Evolutionary conservation across 805 yeast genomes (phyloP).

Genomic region (Candida cerambycidarum): DNA sequence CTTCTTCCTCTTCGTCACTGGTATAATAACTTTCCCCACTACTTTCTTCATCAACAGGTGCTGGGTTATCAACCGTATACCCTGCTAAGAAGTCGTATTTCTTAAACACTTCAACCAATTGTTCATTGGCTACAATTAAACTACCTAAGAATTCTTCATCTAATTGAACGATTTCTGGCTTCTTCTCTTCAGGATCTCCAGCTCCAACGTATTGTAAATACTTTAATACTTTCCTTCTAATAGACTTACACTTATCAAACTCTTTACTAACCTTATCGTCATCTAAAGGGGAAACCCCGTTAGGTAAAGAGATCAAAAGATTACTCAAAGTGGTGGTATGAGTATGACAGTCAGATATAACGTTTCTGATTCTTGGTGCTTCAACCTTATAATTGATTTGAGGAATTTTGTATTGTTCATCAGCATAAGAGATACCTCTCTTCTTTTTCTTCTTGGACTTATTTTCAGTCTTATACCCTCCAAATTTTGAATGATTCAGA

Average conservation of each 20-base stretch:
- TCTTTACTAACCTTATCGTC: conserved; percentile 58
- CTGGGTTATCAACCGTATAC: conserved; percentile 38
- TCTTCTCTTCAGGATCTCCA: conserved; percentile 33
- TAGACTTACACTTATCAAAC: conserved; percentile 71
- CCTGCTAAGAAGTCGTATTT: conserved; percentile 60
- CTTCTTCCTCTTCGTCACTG: conserved; percentile 36
- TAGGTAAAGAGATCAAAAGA: conserved; percentile 31
- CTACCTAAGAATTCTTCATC: conserved; percentile 88
- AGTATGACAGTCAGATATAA: conserved; percentile 74
- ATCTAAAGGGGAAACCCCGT: conserved; percentile 61
- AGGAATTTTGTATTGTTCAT: conserved; percentile 61
- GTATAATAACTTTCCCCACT: conserved; percentile 44
- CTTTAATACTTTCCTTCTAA: conserved; percentile 75
- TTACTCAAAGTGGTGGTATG: conserved; percentile 71
- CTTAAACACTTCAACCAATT: conserved; percentile 71
- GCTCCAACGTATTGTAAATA: conserved; percentile 79
- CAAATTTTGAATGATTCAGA: conserved; percentile 9
- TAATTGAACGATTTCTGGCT: conserved; percentile 26
- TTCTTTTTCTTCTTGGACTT: conserved; percentile 18
- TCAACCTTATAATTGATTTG: conserved; percentile 67
- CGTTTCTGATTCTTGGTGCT: conserved; percentile 64
- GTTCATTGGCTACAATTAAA: conserved; percentile 86
- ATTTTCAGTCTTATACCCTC: conserved; percentile 7
- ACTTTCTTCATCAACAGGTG: conserved; percentile 30
- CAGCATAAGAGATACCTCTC: conserved; percentile 32